phyloP scores from a whole-genome alignment of 768 basidiomycete genomes.

The Pisolithus orientalis region DNA sequence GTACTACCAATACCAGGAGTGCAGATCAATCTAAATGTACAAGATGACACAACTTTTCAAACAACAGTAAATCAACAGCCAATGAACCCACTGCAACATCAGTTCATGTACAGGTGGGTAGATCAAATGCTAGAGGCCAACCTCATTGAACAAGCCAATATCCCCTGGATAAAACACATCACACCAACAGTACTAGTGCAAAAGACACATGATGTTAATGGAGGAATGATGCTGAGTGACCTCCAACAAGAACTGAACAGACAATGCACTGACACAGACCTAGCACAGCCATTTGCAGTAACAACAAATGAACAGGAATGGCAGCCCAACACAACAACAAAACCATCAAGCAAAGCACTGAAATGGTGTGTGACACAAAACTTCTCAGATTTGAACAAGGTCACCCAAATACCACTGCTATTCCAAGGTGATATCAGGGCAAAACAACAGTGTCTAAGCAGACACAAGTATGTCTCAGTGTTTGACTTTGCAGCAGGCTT shows the following conservation, averaged over 20 bases:
- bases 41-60: neutral
- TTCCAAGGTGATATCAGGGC: neutral
- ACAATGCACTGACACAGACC: neutral
- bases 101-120: neutral
- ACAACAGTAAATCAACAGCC: neutral
- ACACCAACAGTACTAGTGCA: constrained; percentile 28
- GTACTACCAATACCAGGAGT: constrained; percentile 21
- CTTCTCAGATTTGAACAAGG: neutral
- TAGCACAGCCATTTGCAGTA: neutral
- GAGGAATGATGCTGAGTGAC: constrained; percentile 27
- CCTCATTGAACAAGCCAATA: neutral
- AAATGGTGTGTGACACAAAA: neutral
- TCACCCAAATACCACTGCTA: neutral
- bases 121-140: neutral
- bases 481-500: too few species aligned
- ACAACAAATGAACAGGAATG: neutral
- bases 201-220: constrained; percentile 27
- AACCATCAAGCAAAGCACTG: neutral
- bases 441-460: too few species aligned
- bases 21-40: neutral
- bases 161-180: neutral
- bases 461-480: too few species aligned
- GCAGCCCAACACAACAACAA: neutral
- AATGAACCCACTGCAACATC: neutral
- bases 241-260: constrained; percentile 28